A percentile compares a stretch with the other conserved stretches of the same genome.
These are phyloP conservation scores for Candida lessepsii DNA, from an alignment of 805 yeast genomes.

Conservation along the genomic window DNA sequence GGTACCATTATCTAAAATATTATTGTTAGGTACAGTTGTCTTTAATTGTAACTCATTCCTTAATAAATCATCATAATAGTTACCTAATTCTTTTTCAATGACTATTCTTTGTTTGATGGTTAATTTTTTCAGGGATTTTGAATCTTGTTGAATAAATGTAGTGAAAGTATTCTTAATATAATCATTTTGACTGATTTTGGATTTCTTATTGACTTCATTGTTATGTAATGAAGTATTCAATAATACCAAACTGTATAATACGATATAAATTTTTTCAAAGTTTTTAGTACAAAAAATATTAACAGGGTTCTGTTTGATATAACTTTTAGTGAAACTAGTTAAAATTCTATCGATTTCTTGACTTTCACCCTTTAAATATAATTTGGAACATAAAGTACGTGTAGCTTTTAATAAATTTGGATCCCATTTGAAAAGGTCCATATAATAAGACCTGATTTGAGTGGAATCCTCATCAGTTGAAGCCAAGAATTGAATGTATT, in stretches of 20 bases:
- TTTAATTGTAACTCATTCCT: constrained; percentile 41
- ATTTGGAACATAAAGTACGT: constrained; percentile 56
- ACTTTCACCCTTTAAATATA: constrained; percentile 81
- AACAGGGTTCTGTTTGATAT: constrained; percentile 50
- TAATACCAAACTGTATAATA: constrained; percentile 68
- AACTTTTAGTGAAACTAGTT: constrained; percentile 64
- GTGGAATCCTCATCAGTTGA: constrained; percentile 38
- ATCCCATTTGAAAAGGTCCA: constrained; percentile 48
- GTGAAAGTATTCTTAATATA: constrained; percentile 42
- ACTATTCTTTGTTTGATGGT: constrained; percentile 40
- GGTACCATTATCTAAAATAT: not conserved
- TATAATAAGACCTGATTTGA: constrained; percentile 41
- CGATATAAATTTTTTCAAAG: constrained; percentile 60
- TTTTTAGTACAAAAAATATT: constrained; percentile 50
- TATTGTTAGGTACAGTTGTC: constrained; percentile 7
- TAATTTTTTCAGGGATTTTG: constrained; percentile 22
- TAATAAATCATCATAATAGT: constrained; percentile 43
- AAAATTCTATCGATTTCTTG: constrained; percentile 76
- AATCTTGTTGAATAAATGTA: constrained; percentile 40
- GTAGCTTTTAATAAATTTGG: constrained; percentile 56
- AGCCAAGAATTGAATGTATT: constrained; percentile 43
- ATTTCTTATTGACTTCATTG: constrained; percentile 35
- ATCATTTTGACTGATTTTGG: constrained; percentile 40
- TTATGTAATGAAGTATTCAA: constrained; percentile 78
- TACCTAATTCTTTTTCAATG: constrained; percentile 44